These are phyloP conservation scores for Lachnellula suecica DNA, from an alignment of 2,329 filamentous ascomycete genomes.

Conservation along the genomic window DNA sequence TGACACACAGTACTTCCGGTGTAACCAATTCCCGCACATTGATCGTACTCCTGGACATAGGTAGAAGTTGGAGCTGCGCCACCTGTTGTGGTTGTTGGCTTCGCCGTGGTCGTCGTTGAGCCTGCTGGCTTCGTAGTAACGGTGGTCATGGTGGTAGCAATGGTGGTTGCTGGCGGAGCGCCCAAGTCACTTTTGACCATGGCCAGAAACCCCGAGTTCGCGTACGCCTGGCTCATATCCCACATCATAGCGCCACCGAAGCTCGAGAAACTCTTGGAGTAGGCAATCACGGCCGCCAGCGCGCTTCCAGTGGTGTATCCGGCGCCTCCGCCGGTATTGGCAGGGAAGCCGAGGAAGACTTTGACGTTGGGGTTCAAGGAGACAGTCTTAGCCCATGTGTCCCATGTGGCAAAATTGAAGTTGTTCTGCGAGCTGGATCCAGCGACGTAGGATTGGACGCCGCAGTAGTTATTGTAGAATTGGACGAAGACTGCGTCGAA, in stretches of 20 bases:
- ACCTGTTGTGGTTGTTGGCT: conserved; percentile 15
- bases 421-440: conserved; percentile 46
- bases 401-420: conserved; percentile 65
- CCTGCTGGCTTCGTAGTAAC: conserved; percentile 20
- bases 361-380: conserved; percentile 60
- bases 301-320: conserved; percentile 53
- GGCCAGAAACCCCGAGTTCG: conserved; percentile 55
- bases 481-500: conserved; percentile 42
- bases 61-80: conserved; percentile 6
- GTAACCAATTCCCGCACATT: conserved; percentile 11
- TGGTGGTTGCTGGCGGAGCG: background rate
- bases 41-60: conserved; percentile 9
- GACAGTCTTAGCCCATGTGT: conserved; percentile 59
- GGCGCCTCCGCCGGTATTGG: conserved; percentile 45
- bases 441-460: conserved; percentile 49
- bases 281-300: conserved; percentile 51
- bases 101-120: conserved; percentile 24
- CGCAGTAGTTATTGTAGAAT: conserved; percentile 55
- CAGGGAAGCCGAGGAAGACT: conserved; percentile 61
- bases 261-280: conserved; percentile 52
- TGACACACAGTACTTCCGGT: background rate
- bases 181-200: conserved; percentile 13
- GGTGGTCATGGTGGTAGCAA: conserved; percentile 15
- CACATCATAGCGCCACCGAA: conserved; percentile 71
- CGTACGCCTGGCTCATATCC: conserved; percentile 62